Evolutionary conservation across 192 early-diverging fungal genomes (phyloP).

Genomic region (Linderina pennispora): DNA sequence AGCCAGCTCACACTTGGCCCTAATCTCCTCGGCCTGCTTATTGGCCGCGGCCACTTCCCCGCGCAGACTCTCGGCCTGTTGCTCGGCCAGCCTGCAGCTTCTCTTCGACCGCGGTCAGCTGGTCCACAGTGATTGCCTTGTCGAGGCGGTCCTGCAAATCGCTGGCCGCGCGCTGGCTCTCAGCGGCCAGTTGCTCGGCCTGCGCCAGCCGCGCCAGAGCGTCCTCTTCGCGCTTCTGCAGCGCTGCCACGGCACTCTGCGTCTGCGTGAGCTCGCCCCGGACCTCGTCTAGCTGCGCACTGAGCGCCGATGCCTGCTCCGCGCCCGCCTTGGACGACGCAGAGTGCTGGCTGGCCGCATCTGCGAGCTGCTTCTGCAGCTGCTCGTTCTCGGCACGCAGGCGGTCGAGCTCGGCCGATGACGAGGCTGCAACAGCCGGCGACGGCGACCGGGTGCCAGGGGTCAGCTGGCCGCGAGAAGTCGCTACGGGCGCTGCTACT

Average conservation of each 20-base stretch:
- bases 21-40: slow-evolving; percentile 15
- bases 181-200: slow-evolving; percentile 8
- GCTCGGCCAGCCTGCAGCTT: slow-evolving; percentile 11
- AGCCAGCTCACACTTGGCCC: slow-evolving; percentile 9
- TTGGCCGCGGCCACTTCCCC: slow-evolving; percentile 8
- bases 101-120: slow-evolving; percentile 5
- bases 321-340: neutral
- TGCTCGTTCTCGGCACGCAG: slow-evolving; percentile 61
- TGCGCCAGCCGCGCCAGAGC: slow-evolving; percentile 8
- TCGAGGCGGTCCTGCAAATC: slow-evolving; percentile 10
- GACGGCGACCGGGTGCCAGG: too few species aligned
- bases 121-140: slow-evolving; percentile 1
- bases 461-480: neutral
- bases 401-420: slow-evolving; percentile 72
- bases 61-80: slow-evolving; percentile 13
- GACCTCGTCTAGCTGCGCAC: neutral
- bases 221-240: slow-evolving; percentile 10
- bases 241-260: neutral
- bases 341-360: neutral
- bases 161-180: slow-evolving; percentile 4
- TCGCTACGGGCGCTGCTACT: slow-evolving; percentile 1
- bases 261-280: neutral
- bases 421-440: slow-evolving; percentile 50
- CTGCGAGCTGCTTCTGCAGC: slow-evolving; percentile 25
- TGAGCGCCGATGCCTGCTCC: neutral